phyloP scores from a whole-genome alignment of 2,329 filamentous ascomycete genomes.

The Colletotrichum sp. region DNA sequence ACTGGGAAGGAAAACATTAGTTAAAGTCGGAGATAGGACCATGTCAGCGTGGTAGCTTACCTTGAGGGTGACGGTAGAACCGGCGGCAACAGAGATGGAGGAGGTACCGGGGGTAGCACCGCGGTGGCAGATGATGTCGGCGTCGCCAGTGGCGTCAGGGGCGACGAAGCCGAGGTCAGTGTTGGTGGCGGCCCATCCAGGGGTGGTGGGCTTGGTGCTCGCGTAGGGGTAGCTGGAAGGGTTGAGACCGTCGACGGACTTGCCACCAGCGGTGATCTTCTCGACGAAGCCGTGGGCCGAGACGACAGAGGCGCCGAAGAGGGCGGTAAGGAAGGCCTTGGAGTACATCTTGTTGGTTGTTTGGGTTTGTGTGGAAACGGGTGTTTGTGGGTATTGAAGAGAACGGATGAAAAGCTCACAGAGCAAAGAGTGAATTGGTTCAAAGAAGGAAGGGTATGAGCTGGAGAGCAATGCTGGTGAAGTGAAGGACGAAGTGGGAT shows the following conservation, averaged over 20 bases:
- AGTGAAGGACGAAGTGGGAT: slow-evolving; percentile 11
- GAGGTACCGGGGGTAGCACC: slow-evolving; percentile 43
- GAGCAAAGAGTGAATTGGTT: slow-evolving; percentile 15
- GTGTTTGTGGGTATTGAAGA: background rate
- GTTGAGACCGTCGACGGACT: slow-evolving; percentile 32
- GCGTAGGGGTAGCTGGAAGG: slow-evolving; percentile 27
- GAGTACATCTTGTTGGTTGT: slow-evolving; percentile 9
- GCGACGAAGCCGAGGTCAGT: slow-evolving; percentile 47
- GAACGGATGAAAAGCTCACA: slow-evolving; percentile 17
- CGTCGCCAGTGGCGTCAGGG: slow-evolving; percentile 40
- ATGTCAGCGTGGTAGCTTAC: background rate
- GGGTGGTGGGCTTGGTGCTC: slow-evolving; percentile 30
- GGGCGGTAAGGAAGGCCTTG: slow-evolving; percentile 23
- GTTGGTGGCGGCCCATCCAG: slow-evolving; percentile 30
- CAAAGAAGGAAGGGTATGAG: slow-evolving; percentile 1
- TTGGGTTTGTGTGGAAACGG: background rate
- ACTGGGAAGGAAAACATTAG: slow-evolving; percentile 30
- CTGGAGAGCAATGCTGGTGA: slow-evolving; percentile 9
- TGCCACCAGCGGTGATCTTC: slow-evolving; percentile 31
- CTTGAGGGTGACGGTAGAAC: slow-evolving; percentile 60
- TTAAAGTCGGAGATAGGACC: background rate
- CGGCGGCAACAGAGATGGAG: slow-evolving; percentile 58
- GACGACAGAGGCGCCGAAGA: slow-evolving; percentile 27
- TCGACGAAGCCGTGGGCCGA: slow-evolving; percentile 35
- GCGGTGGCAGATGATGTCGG: slow-evolving; percentile 55